Base-by-base conservation (phyloP, 2,329 filamentous ascomycete genomes). In the Westerdykella sp. region DNA sequence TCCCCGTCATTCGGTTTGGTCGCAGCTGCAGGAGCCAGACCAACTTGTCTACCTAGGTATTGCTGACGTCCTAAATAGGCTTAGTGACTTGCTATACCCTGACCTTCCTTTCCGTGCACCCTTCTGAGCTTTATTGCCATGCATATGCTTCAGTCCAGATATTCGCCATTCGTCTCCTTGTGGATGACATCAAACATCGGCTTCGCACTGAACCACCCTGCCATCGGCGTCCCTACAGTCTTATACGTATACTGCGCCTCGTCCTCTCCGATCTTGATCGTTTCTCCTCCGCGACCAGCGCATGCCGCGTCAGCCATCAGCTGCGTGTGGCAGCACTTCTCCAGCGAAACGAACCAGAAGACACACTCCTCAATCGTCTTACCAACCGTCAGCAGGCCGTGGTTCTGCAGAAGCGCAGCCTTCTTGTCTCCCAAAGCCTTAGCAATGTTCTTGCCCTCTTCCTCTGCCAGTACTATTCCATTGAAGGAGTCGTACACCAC, bases 171-270 rank as follows among this genome's bases (percentile, higher is more conserved):
- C 2, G 74, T 77, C 67, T 83, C 78, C 59, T 75, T 75, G 55
- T 82, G 76, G 48, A 84, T 77, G 34, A 86, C 67, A 68, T 87
- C 83, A 67, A 88, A 88, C 49, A 83, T 54, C 13, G 84, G 84
- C 68, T 81, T 82, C 5, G 81, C 84, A 54, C 75, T 80, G 59
- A 88, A 89, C 73, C 78, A 87, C 0, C 84, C 84, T 0, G 79
- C 81, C 28, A 62, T 57, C 13, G 76, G 72, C 0, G 71, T 76
- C 0, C 85, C 85, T 3, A 87, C 71, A 0, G 78, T 74, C 65
- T 83, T 79, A 55, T 78, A 81, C 0, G 85, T 88, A 55, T 77
- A 85, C 13, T 62, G 69, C 1, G 85, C 84, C 60, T 89, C 84
- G 40, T 80, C 78, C 1, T 84, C 77, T 7, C 74, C 70, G 53